Evolutionary conservation across 1,139 yeast species (phyloP).

Genomic region (Protomyces pachydermus): DNA sequence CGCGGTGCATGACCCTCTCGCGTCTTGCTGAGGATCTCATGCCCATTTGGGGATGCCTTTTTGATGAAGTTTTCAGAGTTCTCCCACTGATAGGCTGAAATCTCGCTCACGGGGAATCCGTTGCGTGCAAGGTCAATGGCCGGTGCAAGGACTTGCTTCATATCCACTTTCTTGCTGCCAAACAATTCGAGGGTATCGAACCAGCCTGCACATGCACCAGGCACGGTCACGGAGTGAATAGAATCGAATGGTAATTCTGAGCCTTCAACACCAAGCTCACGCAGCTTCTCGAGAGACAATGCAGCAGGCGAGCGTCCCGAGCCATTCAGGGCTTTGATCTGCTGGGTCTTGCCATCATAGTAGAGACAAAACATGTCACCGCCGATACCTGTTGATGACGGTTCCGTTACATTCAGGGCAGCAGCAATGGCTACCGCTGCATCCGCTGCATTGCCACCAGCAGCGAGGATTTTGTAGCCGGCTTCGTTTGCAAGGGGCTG

Average conservation of each 20-base stretch:
- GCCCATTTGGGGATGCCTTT: constrained; percentile 37
- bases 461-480: constrained; percentile 58
- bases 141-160: constrained; percentile 54
- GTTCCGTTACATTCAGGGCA: constrained; percentile 66
- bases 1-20: constrained; percentile 46
- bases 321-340: constrained; percentile 67
- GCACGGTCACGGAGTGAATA: constrained; percentile 61
- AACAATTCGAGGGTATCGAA: constrained; percentile 59
- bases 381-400: constrained; percentile 74
- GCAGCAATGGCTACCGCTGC: constrained; percentile 81
- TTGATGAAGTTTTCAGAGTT: constrained; percentile 43
- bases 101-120: constrained; percentile 62
- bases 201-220: constrained; percentile 80
- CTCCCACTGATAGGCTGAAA: constrained; percentile 55
- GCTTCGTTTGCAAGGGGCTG: constrained; percentile 77
- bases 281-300: constrained; percentile 50
- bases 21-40: constrained; percentile 43
- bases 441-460: constrained; percentile 71
- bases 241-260: constrained; percentile 47
- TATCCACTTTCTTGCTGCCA: constrained; percentile 65
- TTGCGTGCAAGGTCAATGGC: constrained; percentile 65
- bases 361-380: constrained; percentile 73
- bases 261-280: constrained; percentile 44
- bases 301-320: constrained; percentile 64
- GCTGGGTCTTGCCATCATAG: constrained; percentile 49